These are phyloP conservation scores for Kodamaea sagamina DNA, from an alignment of 805 yeast genomes.

Conservation along the genomic window DNA sequence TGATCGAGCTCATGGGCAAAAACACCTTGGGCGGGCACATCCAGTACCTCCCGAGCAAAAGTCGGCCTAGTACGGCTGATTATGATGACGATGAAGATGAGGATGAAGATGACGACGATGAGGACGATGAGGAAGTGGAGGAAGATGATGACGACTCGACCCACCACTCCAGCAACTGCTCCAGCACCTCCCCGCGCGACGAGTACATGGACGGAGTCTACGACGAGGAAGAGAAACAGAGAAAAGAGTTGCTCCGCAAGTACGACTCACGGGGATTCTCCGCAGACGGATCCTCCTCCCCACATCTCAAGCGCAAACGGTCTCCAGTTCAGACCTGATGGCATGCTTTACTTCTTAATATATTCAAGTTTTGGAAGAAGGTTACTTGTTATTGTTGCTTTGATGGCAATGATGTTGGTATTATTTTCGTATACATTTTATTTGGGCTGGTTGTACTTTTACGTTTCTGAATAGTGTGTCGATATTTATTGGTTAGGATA, in stretches of 20 bases:
- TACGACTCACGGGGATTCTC: constrained; percentile 22
- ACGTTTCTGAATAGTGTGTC: constrained; percentile 1
- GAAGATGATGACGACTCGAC: constrained; percentile 17
- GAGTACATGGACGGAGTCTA: constrained; percentile 11
- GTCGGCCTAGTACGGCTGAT: constrained; percentile 13
- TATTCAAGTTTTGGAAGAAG: constrained; percentile 1
- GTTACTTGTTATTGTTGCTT: not conserved
- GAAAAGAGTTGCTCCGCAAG: constrained; percentile 12
- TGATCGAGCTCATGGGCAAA: constrained; percentile 44
- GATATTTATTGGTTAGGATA: constrained; percentile 5
- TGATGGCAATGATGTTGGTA: not conserved
- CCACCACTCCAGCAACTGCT: constrained; percentile 2
- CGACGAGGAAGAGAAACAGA: constrained; percentile 8
- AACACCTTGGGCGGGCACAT: constrained; percentile 18
- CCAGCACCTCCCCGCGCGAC: constrained; percentile 8
- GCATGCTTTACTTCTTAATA: constrained; percentile 1
- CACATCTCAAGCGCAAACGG: constrained; percentile 25
- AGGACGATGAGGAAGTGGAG: constrained; percentile 18
- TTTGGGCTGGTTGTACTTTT: constrained; percentile 10
- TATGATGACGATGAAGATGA: constrained; percentile 13
- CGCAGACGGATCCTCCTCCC: constrained; percentile 30
- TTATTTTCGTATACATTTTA: constrained; percentile 4
- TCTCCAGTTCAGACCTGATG: constrained; percentile 4
- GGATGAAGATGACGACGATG: constrained; percentile 15
- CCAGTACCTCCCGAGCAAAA: constrained; percentile 13